Conservation (phyloP, 768 basidiomycete species). For the Panus rudis region DNA sequence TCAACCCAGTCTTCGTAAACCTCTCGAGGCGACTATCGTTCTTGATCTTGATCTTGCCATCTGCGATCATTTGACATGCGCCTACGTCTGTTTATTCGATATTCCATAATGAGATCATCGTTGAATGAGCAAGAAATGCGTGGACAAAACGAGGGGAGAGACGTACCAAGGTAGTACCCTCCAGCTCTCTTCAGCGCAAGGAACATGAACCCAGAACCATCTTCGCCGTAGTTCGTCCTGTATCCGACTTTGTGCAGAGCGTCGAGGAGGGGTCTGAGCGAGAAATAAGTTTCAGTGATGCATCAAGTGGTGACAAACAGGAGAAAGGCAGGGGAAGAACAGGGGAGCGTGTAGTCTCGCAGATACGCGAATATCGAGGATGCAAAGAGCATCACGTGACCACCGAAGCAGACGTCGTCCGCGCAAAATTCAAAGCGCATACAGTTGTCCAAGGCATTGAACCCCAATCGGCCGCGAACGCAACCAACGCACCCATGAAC, state of each 20-base stretch:
- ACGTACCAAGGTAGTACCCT: constrained; percentile 61
- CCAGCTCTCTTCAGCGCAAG: constrained; percentile 44
- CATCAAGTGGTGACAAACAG: neutral
- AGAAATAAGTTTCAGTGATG: neutral
- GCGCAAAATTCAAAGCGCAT: no score
- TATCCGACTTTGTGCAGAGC: constrained; percentile 54
- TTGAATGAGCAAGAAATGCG: neutral
- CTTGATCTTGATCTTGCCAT: constrained; percentile 68
- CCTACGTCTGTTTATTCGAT: constrained; percentile 38
- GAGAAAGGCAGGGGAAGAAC: neutral
- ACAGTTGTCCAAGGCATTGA: no score
- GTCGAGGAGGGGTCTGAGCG: constrained; percentile 40
- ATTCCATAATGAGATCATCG: neutral
- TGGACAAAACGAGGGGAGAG: neutral
- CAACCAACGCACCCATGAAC: no score
- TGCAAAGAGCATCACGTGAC: no score
- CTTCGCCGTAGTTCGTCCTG: constrained; percentile 41
- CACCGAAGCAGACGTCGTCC: no score
- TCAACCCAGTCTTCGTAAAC: constrained; percentile 21
- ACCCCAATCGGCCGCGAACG: no score
- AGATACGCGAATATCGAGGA: no score
- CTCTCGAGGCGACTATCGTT: constrained; percentile 32
- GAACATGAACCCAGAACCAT: constrained; percentile 44
- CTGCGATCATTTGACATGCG: constrained; percentile 52
- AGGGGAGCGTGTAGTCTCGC: no score